A percentile compares a stretch with the other conserved stretches of the same genome.
Conservation (phyloP, 805 yeast species). For the Ogataea dorogensis region DNA sequence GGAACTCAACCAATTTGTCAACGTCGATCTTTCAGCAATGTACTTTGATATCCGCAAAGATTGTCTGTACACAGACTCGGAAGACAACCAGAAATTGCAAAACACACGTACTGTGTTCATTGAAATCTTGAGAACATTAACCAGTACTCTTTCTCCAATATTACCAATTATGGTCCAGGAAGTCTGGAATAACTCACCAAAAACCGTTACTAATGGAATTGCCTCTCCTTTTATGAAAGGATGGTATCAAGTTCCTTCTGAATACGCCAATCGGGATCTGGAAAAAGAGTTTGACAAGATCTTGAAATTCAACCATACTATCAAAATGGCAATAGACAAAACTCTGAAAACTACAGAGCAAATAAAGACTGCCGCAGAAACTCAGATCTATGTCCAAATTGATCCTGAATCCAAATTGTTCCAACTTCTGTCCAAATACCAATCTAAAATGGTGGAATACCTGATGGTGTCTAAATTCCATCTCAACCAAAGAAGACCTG, state of each 20-base stretch:
- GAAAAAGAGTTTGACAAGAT: constrained; percentile 46
- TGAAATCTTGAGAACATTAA: constrained; percentile 57
- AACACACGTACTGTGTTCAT: constrained; percentile 64
- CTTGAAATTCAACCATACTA: constrained; percentile 46
- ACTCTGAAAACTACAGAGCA: constrained; percentile 51
- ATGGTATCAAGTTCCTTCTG: constrained; percentile 39
- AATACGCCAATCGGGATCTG: constrained; percentile 35
- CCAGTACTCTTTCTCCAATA: constrained; percentile 74
- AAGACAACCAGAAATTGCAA: constrained; percentile 48
- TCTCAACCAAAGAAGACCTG: constrained; percentile 25
- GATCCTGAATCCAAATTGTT: constrained; percentile 8
- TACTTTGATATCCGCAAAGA: constrained; percentile 90
- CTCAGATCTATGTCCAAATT: constrained; percentile 41
- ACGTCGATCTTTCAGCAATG: constrained; percentile 70
- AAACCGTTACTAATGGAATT: constrained; percentile 23
- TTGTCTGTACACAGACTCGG: constrained; percentile 68
- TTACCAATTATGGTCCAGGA: constrained; percentile 86
- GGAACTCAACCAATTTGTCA: constrained; percentile 67
- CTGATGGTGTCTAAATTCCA: constrained; percentile 63
- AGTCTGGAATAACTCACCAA: constrained; percentile 66
- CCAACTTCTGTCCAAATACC: constrained; percentile 26
- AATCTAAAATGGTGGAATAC: constrained; percentile 52
- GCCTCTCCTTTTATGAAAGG: constrained; percentile 50
- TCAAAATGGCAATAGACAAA: constrained; percentile 52
- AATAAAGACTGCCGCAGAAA: constrained; percentile 61